Percentiles rank a stretch among this genome's conserved stretches.
Conservation (phyloP, 768 basidiomycete species). For the Podaxis sp. region DNA sequence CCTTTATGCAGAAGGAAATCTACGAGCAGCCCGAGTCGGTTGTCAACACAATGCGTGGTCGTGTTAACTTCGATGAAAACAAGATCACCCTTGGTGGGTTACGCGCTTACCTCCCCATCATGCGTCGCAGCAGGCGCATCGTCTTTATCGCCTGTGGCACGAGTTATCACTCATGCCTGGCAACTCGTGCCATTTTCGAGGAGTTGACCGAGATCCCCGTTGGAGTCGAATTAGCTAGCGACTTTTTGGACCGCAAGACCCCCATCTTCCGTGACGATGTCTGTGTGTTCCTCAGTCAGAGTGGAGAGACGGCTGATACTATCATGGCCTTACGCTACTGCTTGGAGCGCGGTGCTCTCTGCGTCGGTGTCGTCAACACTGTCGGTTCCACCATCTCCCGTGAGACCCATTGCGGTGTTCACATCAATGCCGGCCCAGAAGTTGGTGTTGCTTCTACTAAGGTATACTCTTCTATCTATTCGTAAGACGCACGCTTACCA, state of each 20-base stretch:
- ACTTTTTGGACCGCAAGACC: conserved; percentile 98
- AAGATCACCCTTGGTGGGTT: conserved; percentile 93
- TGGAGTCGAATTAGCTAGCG: conserved; percentile 93
- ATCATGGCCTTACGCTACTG: conserved; percentile 96
- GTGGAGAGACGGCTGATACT: conserved; percentile 98
- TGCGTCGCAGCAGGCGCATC: conserved; percentile 90
- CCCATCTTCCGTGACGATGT: conserved; percentile 99
- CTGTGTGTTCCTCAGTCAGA: conserved; percentile 94
- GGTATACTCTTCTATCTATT: conserved; percentile 37
- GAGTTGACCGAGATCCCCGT: conserved; percentile 99
- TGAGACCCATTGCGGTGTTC: conserved; percentile 98
- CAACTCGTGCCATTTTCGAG: conserved; percentile 97
- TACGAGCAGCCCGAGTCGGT: conserved; percentile 99
- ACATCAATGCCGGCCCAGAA: conserved; percentile 99
- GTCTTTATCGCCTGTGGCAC: conserved; percentile 99
- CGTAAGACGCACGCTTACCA: conserved; percentile 2
- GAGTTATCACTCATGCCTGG: conserved; percentile 95
- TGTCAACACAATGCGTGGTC: conserved; percentile 99
- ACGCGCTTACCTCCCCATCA: conserved; percentile 92
- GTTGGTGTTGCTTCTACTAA: conserved; percentile 99
- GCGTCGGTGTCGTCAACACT: conserved; percentile 97
- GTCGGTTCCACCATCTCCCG: conserved; percentile 98
- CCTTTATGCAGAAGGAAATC: conserved; percentile 99
- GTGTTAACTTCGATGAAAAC: conserved; percentile 95
- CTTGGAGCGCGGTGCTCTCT: conserved; percentile 93